A percentile compares a stretch with the other conserved stretches of the same genome.
These are phyloP conservation scores for Vicia sativa DNA, from an alignment of 306 rosid species.

Conservation along the genomic window DNA sequence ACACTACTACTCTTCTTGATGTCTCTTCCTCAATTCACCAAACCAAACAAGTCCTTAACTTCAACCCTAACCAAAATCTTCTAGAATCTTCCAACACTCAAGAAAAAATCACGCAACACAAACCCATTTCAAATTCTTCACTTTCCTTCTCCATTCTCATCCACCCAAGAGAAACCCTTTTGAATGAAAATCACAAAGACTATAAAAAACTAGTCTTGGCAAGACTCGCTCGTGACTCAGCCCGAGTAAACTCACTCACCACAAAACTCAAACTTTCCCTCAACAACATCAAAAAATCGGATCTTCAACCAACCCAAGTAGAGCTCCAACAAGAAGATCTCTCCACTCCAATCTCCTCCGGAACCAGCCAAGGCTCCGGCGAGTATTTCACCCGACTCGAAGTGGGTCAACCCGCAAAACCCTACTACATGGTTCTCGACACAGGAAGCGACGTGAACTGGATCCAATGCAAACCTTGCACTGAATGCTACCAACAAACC, in stretches of 20 bases:
- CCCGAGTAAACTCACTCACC: slow-evolving; percentile 66
- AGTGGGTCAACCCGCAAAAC: slow-evolving; percentile 66
- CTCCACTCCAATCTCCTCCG: slow-evolving; percentile 71
- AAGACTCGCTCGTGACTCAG: slow-evolving; percentile 72
- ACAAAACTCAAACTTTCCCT: slow-evolving; percentile 52
- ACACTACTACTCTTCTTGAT: slow-evolving; percentile 44
- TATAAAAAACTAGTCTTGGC: slow-evolving; percentile 51
- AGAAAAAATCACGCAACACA: not conserved
- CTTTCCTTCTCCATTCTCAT: slow-evolving; percentile 44
- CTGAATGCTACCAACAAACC: slow-evolving; percentile 82
- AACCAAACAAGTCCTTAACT: slow-evolving; percentile 57
- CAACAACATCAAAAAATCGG: slow-evolving; percentile 43
- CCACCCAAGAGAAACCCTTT: slow-evolving; percentile 57
- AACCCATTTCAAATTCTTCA: slow-evolving; percentile 35
- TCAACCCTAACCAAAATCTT: slow-evolving; percentile 37
- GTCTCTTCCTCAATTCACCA: slow-evolving; percentile 57
- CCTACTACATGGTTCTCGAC: slow-evolving; percentile 80
- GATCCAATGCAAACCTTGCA: slow-evolving; percentile 90
- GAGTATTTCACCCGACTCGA: slow-evolving; percentile 84
- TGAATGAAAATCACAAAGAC: slow-evolving; percentile 45
- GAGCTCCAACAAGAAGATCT: slow-evolving; percentile 62
- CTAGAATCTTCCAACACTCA: slow-evolving; percentile 20
- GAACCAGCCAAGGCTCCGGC: slow-evolving; percentile 74
- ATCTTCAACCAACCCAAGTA: slow-evolving; percentile 50
- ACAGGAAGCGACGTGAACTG: slow-evolving; percentile 89